Evolutionary conservation across 2,329 filamentous ascomycete genomes (phyloP).

Genomic region (Aspergillus novofumigatus): DNA sequence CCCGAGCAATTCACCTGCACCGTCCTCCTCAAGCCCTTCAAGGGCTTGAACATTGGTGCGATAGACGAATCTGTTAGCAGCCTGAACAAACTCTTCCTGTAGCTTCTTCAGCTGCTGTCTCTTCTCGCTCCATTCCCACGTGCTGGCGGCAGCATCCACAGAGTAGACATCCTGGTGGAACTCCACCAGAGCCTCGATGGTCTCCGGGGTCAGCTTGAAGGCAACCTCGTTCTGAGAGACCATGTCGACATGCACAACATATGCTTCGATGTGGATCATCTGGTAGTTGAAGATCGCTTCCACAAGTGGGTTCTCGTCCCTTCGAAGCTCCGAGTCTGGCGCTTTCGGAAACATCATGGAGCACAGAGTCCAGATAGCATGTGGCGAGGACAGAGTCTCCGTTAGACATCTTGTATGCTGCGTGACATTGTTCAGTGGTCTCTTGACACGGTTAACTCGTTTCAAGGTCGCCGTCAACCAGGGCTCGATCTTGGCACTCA

Average conservation of each 20-base stretch:
- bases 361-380: conserved; percentile 91
- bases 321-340: conserved; percentile 76
- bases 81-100: conserved; percentile 93
- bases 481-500: conserved; percentile 86
- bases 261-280: conserved; percentile 89
- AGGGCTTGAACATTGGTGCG: conserved; percentile 82
- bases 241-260: conserved; percentile 99
- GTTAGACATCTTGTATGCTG: conserved; percentile 95
- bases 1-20: conserved; percentile 85
- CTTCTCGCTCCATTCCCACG: conserved; percentile 95
- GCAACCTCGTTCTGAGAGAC: conserved; percentile 95
- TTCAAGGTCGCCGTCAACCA: conserved; percentile 97
- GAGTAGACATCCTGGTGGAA: conserved; percentile 97
- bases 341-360: conserved; percentile 90
- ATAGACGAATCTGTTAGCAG: conserved; percentile 95
- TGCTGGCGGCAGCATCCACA: conserved; percentile 80
- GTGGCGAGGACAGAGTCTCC: conserved; percentile 82
- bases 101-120: conserved; percentile 94
- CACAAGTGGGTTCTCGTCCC: conserved; percentile 75
- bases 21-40: conserved; percentile 94
- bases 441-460: conserved; percentile 93
- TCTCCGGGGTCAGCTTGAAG: conserved; percentile 93
- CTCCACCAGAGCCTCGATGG: conserved; percentile 87
- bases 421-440: conserved; percentile 91
- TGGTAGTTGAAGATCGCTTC: conserved; percentile 91